Evolutionary conservation across 176 grass and related monocot species (phyloP).

Genomic region (Otatea glauca): DNA sequence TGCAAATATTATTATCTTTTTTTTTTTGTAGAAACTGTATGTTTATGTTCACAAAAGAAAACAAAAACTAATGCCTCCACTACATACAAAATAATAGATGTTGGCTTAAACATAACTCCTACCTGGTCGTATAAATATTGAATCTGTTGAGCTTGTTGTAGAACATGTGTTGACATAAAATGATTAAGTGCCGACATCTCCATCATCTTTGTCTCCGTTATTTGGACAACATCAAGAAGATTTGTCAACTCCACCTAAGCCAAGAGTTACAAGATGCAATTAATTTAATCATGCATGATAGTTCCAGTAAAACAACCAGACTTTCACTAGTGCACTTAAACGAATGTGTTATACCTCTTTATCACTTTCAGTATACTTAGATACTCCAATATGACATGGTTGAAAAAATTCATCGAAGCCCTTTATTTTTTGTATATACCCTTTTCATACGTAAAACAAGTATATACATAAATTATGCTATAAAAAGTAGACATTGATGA

Average conservation of each 20-base stretch:
- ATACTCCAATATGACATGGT: too few relatives aligned
- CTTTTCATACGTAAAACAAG: too few relatives aligned
- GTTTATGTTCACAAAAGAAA: constrained; percentile 1
- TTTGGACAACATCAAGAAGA: constrained; percentile 87
- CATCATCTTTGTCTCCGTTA: constrained; percentile 97
- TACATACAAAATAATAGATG: neutral
- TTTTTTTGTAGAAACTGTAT: neutral
- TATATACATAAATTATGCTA: too few relatives aligned
- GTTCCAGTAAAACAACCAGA: neutral
- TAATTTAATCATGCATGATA: constrained; percentile 15
- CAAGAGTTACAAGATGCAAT: constrained; percentile 26
- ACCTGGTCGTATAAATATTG: constrained; percentile 95
- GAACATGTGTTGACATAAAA: constrained; percentile 94
- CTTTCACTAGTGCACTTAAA: neutral
- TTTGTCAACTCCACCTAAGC: constrained; percentile 76
- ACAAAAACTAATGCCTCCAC: neutral
- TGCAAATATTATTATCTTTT: neutral
- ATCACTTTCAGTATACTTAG: too few relatives aligned
- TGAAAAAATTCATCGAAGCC: too few relatives aligned
- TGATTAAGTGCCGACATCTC: constrained; percentile 96
- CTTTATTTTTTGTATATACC: too few relatives aligned
- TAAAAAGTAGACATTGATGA: too few relatives aligned
- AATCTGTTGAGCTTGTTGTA: constrained; percentile 90
- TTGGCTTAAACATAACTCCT: neutral
- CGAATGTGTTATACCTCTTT: too few relatives aligned